phyloP scores from a whole-genome alignment of 2,329 filamentous ascomycete species.

The Eutypella sp. region DNA sequence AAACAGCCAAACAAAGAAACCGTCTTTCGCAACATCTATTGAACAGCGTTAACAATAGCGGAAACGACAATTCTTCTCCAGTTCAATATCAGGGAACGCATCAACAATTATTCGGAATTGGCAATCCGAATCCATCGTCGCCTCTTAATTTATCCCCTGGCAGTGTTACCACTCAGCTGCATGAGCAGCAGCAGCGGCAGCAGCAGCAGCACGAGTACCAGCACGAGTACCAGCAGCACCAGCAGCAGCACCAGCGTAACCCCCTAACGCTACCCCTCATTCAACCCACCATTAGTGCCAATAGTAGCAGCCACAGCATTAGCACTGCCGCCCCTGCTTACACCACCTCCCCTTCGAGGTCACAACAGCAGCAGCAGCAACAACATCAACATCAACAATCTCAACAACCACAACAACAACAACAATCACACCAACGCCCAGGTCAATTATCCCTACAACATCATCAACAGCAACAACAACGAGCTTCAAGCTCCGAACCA shows the following conservation, averaged over 20 bases:
- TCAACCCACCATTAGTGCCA: conserved; percentile 27
- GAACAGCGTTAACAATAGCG: no score
- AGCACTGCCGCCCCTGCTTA: conserved; percentile 19
- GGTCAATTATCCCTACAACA: no score
- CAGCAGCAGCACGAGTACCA: conserved; percentile 23
- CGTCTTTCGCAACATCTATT: background rate
- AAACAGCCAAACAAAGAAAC: background rate
- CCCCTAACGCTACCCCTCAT: conserved; percentile 6
- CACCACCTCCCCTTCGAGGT: no score
- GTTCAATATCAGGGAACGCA: background rate
- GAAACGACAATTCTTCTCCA: background rate
- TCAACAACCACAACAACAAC: conserved; percentile 12
- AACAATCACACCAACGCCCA: no score
- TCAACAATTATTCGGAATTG: background rate
- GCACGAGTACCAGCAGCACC: conserved; percentile 22
- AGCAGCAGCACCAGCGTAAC: conserved; percentile 12
- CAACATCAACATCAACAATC: conserved; percentile 24
- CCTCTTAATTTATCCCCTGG: background rate
- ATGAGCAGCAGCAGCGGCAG: background rate
- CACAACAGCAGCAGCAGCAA: conserved; percentile 20
- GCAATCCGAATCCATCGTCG: background rate
- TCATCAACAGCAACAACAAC: conserved; percentile 20
- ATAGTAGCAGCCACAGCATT: conserved; percentile 27
- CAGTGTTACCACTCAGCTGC: background rate
- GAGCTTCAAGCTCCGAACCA: conserved; percentile 26